Evolutionary conservation across 306 rosid genomes (phyloP), one percentile per base, ranked within the genome.

Genomic region (Cicer bijugum): DNA sequence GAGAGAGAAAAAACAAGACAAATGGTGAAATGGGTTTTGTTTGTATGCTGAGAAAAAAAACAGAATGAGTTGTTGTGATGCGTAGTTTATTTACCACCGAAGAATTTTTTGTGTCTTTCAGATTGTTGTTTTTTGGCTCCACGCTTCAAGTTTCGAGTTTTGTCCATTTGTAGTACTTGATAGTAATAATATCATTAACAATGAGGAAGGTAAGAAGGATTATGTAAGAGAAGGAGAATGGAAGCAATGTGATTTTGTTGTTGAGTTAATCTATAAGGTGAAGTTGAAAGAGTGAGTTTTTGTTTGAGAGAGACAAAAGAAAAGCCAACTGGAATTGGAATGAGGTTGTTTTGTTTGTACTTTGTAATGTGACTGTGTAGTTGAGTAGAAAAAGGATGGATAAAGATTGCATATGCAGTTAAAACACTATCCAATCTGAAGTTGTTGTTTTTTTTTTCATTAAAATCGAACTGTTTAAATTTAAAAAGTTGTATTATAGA

Each of bases 81-180:
- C 75, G 7, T 50, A 16, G 77, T 20, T 56, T 23, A 81, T 68
- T 74, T 79, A 89, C 96, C 90, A 52, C 82, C 63, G 44, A 79
- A 65, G 76, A 67, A 79, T 23, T 57, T 57, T 65, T 79, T 86
- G 79, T 67, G 83, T 61, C 69, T 59, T 44, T 60, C 64, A 37
- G 88, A 84, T 47, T 78, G 81, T 75, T 84, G 82, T 65, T 87
- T 85, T 12, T 83, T 83, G 19, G 75, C 79, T 84, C 89, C 90
- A 77, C 89, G 87, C 84, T 84, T 85, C 87, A 78, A 74, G 51
- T 84, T 82, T 77, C 79, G 81, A 66, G 68, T 63, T 66, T 88
- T 89, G 90, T 86, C 85, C 89, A 83, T 91, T 77, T 82, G 74
- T 56, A 59, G 12, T 9, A 37, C 23, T 52, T 12, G 5, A 43